A percentile compares a stretch with the other conserved stretches of the same genome.
Evolutionary conservation across 2,329 filamentous ascomycete genomes (phyloP).

Genomic region (Parasarocladium wereldwijsianum): DNA sequence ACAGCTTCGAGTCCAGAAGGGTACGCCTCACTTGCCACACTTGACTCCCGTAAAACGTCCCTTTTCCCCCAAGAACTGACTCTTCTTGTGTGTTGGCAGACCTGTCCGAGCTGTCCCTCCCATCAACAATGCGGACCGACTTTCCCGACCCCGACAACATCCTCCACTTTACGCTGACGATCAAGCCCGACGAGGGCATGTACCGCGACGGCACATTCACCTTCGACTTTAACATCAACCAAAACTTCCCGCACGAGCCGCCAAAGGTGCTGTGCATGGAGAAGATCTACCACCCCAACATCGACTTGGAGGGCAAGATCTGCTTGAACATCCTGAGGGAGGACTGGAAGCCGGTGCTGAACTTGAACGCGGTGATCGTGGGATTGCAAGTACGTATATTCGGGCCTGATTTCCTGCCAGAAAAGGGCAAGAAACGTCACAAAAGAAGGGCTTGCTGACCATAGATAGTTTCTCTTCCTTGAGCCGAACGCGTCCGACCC

Average conservation of each 20-base stretch:
- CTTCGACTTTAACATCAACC: slow-evolving; percentile 84
- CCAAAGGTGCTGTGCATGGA: slow-evolving; percentile 94
- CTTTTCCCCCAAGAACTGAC: no score
- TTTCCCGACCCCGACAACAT: slow-evolving; percentile 78
- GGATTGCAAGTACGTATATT: slow-evolving; percentile 59
- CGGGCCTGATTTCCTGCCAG: neutral
- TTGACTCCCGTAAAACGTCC: no score
- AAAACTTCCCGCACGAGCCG: slow-evolving; percentile 92
- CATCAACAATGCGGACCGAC: slow-evolving; percentile 64
- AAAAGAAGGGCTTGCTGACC: neutral
- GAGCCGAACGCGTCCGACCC: slow-evolving; percentile 95
- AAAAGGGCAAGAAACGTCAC: neutral
- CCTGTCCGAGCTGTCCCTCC: slow-evolving; percentile 66
- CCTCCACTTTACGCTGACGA: slow-evolving; percentile 67
- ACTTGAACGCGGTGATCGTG: slow-evolving; percentile 91
- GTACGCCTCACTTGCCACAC: slow-evolving; percentile 28
- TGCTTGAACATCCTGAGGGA: slow-evolving; percentile 94
- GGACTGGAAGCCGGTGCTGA: slow-evolving; percentile 98
- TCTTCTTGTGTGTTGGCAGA: slow-evolving; percentile 30
- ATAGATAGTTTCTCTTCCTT: slow-evolving; percentile 88
- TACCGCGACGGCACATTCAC: slow-evolving; percentile 82
- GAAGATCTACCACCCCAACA: slow-evolving; percentile 99
- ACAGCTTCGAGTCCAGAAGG: slow-evolving; percentile 90
- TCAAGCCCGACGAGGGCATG: slow-evolving; percentile 72
- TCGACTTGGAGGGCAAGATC: slow-evolving; percentile 93